Base-by-base conservation (phyloP, 179 eudicot genomes). In the Carnegiea gigantea region DNA sequence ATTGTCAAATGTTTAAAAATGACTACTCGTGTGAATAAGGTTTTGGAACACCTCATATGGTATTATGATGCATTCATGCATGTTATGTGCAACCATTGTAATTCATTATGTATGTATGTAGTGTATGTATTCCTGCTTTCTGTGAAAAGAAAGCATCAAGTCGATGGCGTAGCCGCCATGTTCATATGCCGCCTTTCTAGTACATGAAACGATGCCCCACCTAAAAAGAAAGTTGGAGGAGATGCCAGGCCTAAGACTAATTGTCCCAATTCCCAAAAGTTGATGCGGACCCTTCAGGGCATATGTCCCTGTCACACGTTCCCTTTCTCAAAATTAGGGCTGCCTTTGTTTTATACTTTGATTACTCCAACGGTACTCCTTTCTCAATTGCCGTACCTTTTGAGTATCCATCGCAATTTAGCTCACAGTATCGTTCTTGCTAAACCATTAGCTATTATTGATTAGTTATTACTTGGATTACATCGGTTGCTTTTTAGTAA, bases 131-230 rank as follows among this genome's bases (percentile, higher is more conserved):
- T 33, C 36, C 36, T 33, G 36, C 36, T 46, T 9, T n/a, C 44
- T 48, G 36, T 65, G 70, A 26, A 65, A 26, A 65, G 3, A 17
- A 65, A 11, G 17, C 15, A 6, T 23, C 1, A 0, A 65, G 71
- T 6, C 36, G 0, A 65, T 10, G 26, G 17, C 9, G 9, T 62
- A 65, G 71, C 71, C 71, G 71, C 71, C 71, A 65, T 15, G 36
- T 65, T 24, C 17, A 65, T 65, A 65, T 53, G 64, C n/a, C 62
- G 28, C 60, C 48, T 71, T 74, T 24, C 77, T 70, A 82, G 81
- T 77, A 40, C 9, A 26, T 82, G 84, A 77, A 82, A 82, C 43
- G 74, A 80, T 72, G 81, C 81, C 78, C 84, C 84, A 72, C 81
- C 81, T 78, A 78, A 77, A 82, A 82, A 82, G 77, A 13, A 17